Base-by-base conservation (phyloP, 2,329 filamentous ascomycete species). In the Penicillium sp. region DNA sequence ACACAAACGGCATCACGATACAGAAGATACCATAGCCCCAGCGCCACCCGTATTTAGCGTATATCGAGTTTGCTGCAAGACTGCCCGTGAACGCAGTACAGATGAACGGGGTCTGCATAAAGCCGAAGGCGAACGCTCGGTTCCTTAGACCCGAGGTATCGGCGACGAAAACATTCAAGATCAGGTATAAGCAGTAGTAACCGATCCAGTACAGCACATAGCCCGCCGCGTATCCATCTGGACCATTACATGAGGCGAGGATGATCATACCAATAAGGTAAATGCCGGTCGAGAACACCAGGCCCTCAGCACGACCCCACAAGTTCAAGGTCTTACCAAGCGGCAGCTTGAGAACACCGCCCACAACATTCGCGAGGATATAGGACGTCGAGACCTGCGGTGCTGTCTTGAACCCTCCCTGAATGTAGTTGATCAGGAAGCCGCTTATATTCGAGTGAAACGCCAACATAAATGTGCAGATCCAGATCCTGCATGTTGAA, bases 1-100 rank as follows among this genome's bases (percentile, higher is more conserved):
- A 75, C 29, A 80, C 71, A 43, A 75, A 63, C 0, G 81, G 81
- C 4, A 77, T 74, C 52, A 85, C 70, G 48, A 86, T 80, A 34
- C 76, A 71, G 59, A 83, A 85, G 21, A 72, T 69, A 22, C 80
- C 82, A 58, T 79, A 84, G 1, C 72, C 80, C 82, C 82, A 85
- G 26, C 79, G 75, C 76, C 77, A 84, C 22, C 74, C 76, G 10
- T 75, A 70, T 0, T 71, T 70, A 0, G 67, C 59, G 28, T 78
- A 62, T 58, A 69, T 69, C 52, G 81, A 78, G 1, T 71, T 64
- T 8, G 75, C 77, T 21, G 81, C 74, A 38, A 72, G 68, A 0
- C 78, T 73, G 5, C 78, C 75, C 31, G 78, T 72, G 63, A 78
- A 77, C 0, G 71, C 84, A 0, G 79, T 78, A 21, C 80, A 82